Percentiles rank a stretch among this genome's conserved stretches.
Evolutionary conservation across 1,139 yeast species (phyloP).

Genomic region (Sugiyamaella castrensis): DNA sequence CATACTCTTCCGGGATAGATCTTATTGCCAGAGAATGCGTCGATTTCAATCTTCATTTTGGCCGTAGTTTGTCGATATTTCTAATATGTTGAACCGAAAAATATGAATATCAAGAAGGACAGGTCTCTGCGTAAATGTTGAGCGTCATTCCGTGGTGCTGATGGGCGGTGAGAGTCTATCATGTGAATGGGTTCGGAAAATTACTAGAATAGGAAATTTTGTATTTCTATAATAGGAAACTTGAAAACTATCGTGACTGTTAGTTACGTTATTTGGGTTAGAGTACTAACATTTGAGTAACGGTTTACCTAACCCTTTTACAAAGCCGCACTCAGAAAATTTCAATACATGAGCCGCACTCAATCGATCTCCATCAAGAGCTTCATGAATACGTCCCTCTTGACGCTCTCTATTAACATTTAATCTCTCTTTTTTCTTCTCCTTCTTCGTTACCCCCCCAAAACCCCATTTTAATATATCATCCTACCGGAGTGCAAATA

Average conservation of each 20-base stretch:
- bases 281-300: neutral
- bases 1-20: constrained; percentile 97
- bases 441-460: constrained; percentile 1
- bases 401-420: neutral
- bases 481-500: constrained; percentile 78
- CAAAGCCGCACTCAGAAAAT: constrained; percentile 9
- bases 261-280: neutral
- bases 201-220: constrained; percentile 2
- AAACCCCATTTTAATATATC: constrained; percentile 6
- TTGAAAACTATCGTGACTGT: no score
- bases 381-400: no score
- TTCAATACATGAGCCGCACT: no score
- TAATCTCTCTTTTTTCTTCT: neutral
- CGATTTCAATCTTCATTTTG: constrained; percentile 98
- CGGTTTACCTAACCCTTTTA: neutral
- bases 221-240: no score
- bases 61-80: constrained; percentile 16
- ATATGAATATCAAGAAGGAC: constrained; percentile 2
- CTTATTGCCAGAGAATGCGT: constrained; percentile 98
- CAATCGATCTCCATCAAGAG: no score
- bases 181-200: neutral
- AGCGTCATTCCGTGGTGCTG: constrained; percentile 3
- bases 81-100: constrained; percentile 10
- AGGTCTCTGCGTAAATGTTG: neutral
- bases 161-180: neutral